Base-by-base conservation (phyloP, 2,329 filamentous ascomycete genomes). In the Fusarium protoensiforme region DNA sequence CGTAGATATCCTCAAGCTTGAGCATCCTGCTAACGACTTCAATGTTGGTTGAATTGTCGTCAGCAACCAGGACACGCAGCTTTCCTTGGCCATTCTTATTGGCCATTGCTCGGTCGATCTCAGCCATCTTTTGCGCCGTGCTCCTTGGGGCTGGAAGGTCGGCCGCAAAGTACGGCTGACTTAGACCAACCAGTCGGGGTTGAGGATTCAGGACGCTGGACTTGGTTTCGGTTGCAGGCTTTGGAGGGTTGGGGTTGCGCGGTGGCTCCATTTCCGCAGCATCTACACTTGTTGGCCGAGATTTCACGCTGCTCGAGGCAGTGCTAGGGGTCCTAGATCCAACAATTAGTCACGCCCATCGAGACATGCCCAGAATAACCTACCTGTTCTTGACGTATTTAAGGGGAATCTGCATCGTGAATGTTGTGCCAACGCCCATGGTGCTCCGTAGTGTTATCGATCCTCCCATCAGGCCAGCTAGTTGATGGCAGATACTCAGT, bases 401-500 rank as follows among this genome's bases (percentile, higher is more conserved):
- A 29, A 98, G 85, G 4, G 95, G 95, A 33, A 98, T 94, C 27
- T 89, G 89, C 89, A 98, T 92, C 1, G 87, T 95, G 76, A 98
- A 98, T 0, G 90, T 93, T 43, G 93, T 94, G 16, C 95, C 95
- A 13, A 91, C 87, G 1, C 92, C 93, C 18, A 93, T 85, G 8
- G 90, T 89, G 78, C 94, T 97, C 70, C 87, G 88, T 38, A 98
- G 84, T 4, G 86, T 85, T 59, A 98, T 93, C 1, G 85, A 89
- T 11, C 95, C 95, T 58, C 91, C 92, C 94, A 98, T 97, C 18
- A 98, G 84, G 18, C 86, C 90, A 4, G 94, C 93, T 39, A 98
- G 85, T 80, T 98, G 95, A 22, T 94, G 92, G 82, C 94, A 97
- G 77, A 98, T 98, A 78, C 93, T 96, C 63, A 98, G 82, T 2